Percentiles rank a stretch among this genome's conserved stretches.
These are phyloP conservation scores for Pachysandra terminalis DNA, from an alignment of 164 flowering plant genomes.

Conservation along the genomic window DNA sequence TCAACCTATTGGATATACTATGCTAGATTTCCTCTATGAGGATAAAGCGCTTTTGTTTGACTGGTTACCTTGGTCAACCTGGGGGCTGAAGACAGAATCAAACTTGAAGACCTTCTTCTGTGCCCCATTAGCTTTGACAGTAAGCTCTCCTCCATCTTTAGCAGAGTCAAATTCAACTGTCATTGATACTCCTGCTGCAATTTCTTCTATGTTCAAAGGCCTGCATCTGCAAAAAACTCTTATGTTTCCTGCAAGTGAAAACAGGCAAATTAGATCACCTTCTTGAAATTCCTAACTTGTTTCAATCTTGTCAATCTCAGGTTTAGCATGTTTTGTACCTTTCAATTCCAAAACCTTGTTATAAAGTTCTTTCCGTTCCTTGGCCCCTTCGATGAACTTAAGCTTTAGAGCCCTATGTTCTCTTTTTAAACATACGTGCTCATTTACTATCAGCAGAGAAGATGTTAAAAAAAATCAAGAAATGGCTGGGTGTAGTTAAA, in stretches of 20 bases:
- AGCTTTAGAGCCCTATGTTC: constrained; percentile 51
- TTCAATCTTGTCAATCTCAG: neutral
- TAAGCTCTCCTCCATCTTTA: constrained; percentile 84
- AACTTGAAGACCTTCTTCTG: constrained; percentile 71
- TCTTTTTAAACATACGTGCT: constrained; percentile 33
- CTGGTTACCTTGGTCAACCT: constrained; percentile 70
- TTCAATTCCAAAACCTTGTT: constrained; percentile 82
- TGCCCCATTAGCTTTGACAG: constrained; percentile 59
- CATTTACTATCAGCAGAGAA: constrained; percentile 39
- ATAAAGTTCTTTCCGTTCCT: constrained; percentile 79
- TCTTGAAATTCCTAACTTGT: neutral
- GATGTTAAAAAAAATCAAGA: neutral
- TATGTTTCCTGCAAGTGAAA: constrained; percentile 68
- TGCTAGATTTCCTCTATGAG: neutral
- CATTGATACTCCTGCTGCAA: constrained; percentile 54
- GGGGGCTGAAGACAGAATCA: constrained; percentile 84
- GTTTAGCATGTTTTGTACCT: constrained; percentile 39
- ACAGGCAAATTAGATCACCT: neutral
- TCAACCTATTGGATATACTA: neutral
- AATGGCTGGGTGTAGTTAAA: neutral
- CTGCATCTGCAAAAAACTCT: constrained; percentile 94
- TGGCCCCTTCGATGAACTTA: constrained; percentile 60
- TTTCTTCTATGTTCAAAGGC: constrained; percentile 75
- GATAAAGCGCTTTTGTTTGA: neutral
- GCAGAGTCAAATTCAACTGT: constrained; percentile 80